These are phyloP conservation scores for Arachnopeziza araneosa DNA, from an alignment of 2,329 filamentous ascomycete genomes.

Conservation along the genomic window DNA sequence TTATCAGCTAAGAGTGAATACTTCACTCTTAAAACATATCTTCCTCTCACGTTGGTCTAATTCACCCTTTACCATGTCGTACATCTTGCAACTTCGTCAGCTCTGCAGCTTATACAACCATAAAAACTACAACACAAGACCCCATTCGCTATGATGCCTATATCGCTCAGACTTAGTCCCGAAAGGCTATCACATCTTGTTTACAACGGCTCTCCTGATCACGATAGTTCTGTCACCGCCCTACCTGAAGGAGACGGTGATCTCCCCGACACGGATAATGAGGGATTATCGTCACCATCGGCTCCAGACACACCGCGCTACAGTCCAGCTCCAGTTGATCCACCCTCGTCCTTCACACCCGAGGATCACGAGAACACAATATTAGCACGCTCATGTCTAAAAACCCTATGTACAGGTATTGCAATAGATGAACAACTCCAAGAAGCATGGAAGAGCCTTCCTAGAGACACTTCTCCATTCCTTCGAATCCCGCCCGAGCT, in stretches of 20 bases:
- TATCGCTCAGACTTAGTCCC: not conserved
- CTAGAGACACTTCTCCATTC: conserved; percentile 1
- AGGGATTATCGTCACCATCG: no score
- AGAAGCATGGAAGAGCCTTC: conserved; percentile 3
- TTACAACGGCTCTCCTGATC: not conserved
- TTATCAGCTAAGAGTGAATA: no score
- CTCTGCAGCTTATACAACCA: not conserved
- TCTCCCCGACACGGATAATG: no score
- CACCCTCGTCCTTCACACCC: not conserved
- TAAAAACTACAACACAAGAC: not conserved
- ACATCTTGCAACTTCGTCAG: not conserved
- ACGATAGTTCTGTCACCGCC: no score
- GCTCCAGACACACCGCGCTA: no score
- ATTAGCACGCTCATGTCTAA: not conserved
- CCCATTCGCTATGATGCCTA: not conserved
- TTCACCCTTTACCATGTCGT: no score
- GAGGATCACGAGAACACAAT: not conserved
- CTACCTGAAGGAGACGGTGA: no score
- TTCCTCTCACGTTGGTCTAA: no score
- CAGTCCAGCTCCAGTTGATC: no score
- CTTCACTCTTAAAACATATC: no score
- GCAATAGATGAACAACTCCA: not conserved
- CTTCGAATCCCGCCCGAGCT: conserved; percentile 16
- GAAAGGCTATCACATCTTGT: not conserved
- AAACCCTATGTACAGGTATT: no score